Base-by-base conservation (phyloP, 2,329 filamentous ascomycete genomes). In the Zymoseptoria tritici region DNA sequence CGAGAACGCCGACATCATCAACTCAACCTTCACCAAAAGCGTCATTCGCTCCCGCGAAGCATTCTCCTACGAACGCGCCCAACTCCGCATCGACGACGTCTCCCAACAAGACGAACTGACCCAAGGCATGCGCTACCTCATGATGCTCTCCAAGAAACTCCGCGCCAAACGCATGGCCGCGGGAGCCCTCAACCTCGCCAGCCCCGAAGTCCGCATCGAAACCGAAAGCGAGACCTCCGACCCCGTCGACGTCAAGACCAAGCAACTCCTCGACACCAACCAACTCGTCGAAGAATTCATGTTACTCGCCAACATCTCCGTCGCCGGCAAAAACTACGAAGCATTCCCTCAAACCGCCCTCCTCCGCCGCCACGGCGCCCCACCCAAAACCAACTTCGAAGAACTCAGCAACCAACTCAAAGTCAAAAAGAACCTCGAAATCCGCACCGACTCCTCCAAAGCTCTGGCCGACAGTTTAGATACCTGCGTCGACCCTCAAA, bases 251-350 rank as follows among this genome's bases (percentile, higher is more conserved):
- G 90, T 99, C 67, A 91, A 97, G 80, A 96, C 92, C 5, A 99
- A 99, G 77, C 83, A 92, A 68, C 85, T 92, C 56, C 85, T 99
- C 46, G 92, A 94, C 71, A 99, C 94, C 57, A 99, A 97, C 79
- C 97, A 93, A 21, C 84, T 99, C 4, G 95, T 99, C 26, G 94
- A 99, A 73, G 94, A 99, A 73, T 97, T 99, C 81, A 99, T 99
- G 94, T 81, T 99, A 71, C 89, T 97, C 73, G 95, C 94, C 80
- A 99, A 99, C 77, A 91, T 91, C 71, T 93, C 88, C 67, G 95
- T 99, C 29, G 94, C 93, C 6, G 83, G 86, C 66, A 93, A 91
- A 74, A 95, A 96, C 71, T 91, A 96, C 77, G 84, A 89, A 54
- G 86, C 91, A 2, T 97, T 97, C 76, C 93, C 94, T 0, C 93